phyloP scores from a whole-genome alignment of 192 early-diverging fungal genomes.

The Gamsiella multidivaricata region DNA sequence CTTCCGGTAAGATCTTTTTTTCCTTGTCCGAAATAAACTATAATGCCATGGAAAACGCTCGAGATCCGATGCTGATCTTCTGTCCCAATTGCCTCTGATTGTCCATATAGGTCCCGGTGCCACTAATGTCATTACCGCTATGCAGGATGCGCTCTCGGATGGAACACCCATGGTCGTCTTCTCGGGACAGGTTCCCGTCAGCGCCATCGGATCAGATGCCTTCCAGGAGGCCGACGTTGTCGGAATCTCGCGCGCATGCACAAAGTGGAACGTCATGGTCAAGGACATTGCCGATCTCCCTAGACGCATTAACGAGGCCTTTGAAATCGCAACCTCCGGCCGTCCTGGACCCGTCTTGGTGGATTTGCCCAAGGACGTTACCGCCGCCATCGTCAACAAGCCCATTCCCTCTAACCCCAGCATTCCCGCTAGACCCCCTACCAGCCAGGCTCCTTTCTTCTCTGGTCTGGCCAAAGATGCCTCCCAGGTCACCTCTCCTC shows the following conservation, averaged over 20 bases:
- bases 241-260: conserved; percentile 95
- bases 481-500: conserved; percentile 60
- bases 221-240: conserved; percentile 99
- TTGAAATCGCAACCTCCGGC: conserved; percentile 95
- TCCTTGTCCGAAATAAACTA: too few species aligned
- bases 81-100: conserved; percentile 58
- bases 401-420: conserved; percentile 81
- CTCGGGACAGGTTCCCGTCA: conserved; percentile 92
- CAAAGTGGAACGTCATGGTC: conserved; percentile 99
- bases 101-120: conserved; percentile 96
- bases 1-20: conserved; percentile 39
- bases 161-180: conserved; percentile 97
- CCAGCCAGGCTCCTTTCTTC: conserved; percentile 55
- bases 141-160: conserved; percentile 97
- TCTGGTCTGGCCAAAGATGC: conserved; percentile 50
- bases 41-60: background rate
- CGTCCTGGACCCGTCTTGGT: conserved; percentile 97
- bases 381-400: conserved; percentile 85
- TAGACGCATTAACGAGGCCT: conserved; percentile 97
- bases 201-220: conserved; percentile 93
- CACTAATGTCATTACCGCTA: conserved; percentile 96
- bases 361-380: conserved; percentile 98
- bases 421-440: conserved; percentile 78
- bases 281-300: conserved; percentile 96
- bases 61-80: conserved; percentile 12